Conservation (phyloP, 2,329 filamentous ascomycete genomes). For the Ampelomyces quisqualis region DNA sequence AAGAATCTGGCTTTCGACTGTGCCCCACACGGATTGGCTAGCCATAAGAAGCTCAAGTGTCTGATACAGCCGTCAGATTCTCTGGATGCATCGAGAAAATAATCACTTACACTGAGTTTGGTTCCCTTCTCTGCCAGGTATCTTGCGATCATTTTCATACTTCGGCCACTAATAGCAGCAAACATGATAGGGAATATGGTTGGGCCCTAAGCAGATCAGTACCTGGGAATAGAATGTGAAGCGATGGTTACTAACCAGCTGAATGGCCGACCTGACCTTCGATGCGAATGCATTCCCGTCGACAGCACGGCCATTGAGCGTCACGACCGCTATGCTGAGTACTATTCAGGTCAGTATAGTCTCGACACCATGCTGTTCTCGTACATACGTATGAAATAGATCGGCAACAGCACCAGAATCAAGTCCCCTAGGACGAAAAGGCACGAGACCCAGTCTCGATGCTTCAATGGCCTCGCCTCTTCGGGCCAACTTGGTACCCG, state of each 20-base stretch:
- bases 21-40: slow-evolving; percentile 43
- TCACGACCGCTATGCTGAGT: slow-evolving; percentile 25
- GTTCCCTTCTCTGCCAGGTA: slow-evolving; percentile 37
- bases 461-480: slow-evolving; percentile 26
- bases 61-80: slow-evolving; percentile 13
- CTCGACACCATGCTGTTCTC: background rate
- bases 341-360: slow-evolving; percentile 17
- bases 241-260: slow-evolving; percentile 18
- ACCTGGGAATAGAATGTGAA: no score
- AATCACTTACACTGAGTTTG: slow-evolving; percentile 30
- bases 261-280: slow-evolving; percentile 30
- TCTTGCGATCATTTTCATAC: slow-evolving; percentile 41
- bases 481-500: slow-evolving; percentile 35
- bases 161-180: slow-evolving; percentile 38
- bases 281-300: slow-evolving; percentile 24
- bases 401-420: slow-evolving; percentile 30
- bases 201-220: no score
- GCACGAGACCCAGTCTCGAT: slow-evolving; percentile 23
- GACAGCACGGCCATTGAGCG: slow-evolving; percentile 29
- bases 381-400: slow-evolving; percentile 40
- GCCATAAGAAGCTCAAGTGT: slow-evolving; percentile 40
- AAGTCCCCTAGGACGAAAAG: slow-evolving; percentile 29
- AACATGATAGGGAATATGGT: slow-evolving; percentile 43
- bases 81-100: background rate
- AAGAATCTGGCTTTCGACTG: slow-evolving; percentile 37